Percentiles rank a stretch among this genome's conserved stretches.
These are phyloP conservation scores for Rhytidhysteron rufulum DNA, from an alignment of 2,329 filamentous ascomycete species.

Conservation along the genomic window DNA sequence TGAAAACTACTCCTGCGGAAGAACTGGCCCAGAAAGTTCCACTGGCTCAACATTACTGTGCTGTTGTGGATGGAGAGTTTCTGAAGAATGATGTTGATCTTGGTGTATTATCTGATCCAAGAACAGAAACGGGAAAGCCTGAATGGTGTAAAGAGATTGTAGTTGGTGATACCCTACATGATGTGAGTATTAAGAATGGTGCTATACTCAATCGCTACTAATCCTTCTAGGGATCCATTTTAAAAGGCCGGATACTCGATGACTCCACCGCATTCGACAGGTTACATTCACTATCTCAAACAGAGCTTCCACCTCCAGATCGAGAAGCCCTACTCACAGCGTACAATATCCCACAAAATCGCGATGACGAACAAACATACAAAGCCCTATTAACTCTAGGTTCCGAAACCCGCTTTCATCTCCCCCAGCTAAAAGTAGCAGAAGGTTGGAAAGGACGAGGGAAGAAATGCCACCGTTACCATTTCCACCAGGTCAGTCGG, in stretches of 20 bases:
- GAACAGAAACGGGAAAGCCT: slow-evolving; percentile 30
- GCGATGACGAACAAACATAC: slow-evolving; percentile 15
- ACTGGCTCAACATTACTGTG: slow-evolving; percentile 22
- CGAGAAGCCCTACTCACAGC: slow-evolving; percentile 16
- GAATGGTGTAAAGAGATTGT: slow-evolving; percentile 45
- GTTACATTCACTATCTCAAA: slow-evolving; percentile 13
- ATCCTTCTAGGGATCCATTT: slow-evolving; percentile 16
- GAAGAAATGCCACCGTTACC: slow-evolving; percentile 15
- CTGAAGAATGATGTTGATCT: slow-evolving; percentile 17
- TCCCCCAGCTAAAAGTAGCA: slow-evolving; percentile 38
- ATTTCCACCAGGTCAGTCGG: slow-evolving; percentile 19
- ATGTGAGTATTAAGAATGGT: too few species aligned
- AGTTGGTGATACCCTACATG: slow-evolving; percentile 45
- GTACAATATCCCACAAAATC: slow-evolving; percentile 36
- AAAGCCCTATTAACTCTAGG: slow-evolving; percentile 27
- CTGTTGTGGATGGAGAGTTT: slow-evolving; percentile 19
- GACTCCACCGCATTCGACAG: slow-evolving; percentile 11
- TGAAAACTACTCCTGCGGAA: slow-evolving; percentile 17
- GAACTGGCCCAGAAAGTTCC: slow-evolving; percentile 19
- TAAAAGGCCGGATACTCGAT: slow-evolving; percentile 30
- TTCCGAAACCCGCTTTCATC: slow-evolving; percentile 46
- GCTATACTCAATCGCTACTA: too few species aligned
- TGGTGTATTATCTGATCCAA: slow-evolving; percentile 12
- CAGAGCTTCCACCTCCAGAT: slow-evolving; percentile 17
- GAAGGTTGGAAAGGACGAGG: slow-evolving; percentile 19